These are phyloP conservation scores for Steccherinum ochraceum DNA, from an alignment of 768 basidiomycete species.

Conservation along the genomic window DNA sequence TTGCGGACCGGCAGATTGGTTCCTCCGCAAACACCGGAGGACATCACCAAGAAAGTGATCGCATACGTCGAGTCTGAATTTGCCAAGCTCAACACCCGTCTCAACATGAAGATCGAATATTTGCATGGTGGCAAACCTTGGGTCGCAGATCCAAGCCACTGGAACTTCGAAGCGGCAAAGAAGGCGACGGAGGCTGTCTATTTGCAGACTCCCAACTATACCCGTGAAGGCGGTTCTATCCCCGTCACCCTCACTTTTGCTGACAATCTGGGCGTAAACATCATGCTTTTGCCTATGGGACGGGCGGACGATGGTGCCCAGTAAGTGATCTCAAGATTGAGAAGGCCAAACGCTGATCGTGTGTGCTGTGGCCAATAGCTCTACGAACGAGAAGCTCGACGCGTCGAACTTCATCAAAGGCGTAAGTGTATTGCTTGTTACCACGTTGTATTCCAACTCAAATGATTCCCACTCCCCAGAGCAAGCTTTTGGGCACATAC, in stretches of 20 bases:
- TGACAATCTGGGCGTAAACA: constrained; percentile 74
- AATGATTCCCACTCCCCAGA: constrained; percentile 26
- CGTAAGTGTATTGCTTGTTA: constrained; percentile 32
- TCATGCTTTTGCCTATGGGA: constrained; percentile 82
- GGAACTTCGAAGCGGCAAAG: constrained; percentile 84
- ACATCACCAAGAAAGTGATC: constrained; percentile 59
- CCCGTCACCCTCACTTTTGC: constrained; percentile 88
- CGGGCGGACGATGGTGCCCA: constrained; percentile 88
- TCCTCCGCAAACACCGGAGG: constrained; percentile 75
- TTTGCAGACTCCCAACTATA: constrained; percentile 66
- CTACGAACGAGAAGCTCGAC: constrained; percentile 89
- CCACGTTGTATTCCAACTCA: not conserved
- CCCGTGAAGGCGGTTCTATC: constrained; percentile 82
- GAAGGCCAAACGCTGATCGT: not conserved
- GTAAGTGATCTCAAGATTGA: constrained; percentile 35
- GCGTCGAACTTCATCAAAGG: constrained; percentile 77
- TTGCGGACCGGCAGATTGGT: constrained; percentile 42
- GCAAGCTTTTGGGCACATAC: constrained; percentile 69
- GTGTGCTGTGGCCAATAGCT: constrained; percentile 36
- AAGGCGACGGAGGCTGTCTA: constrained; percentile 73
- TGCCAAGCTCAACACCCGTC: constrained; percentile 74
- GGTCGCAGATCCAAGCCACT: constrained; percentile 74
- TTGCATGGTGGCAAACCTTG: constrained; percentile 84
- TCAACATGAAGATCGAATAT: constrained; percentile 58
- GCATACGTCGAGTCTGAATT: constrained; percentile 69